Conservation (phyloP, 441 rosid species). For the Gossypium lobatum region DNA sequence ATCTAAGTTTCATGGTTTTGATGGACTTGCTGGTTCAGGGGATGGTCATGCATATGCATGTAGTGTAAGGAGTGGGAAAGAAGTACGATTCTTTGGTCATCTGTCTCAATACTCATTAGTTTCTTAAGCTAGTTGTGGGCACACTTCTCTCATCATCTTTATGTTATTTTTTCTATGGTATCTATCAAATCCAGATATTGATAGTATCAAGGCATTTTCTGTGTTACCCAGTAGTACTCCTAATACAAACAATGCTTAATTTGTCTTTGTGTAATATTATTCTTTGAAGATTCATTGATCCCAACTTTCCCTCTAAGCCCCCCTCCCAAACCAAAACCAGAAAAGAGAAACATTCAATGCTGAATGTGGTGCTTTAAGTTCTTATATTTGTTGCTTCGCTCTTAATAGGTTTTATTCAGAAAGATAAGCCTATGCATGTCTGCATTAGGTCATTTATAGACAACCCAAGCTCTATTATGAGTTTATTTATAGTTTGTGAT, state of each 20-base stretch:
- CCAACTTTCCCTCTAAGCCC: not conserved
- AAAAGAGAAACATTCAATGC: not conserved
- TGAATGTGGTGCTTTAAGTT: not conserved
- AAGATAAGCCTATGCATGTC: too few species aligned
- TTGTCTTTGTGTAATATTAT: not conserved
- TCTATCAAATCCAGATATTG: not conserved
- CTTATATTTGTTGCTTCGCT: too few species aligned
- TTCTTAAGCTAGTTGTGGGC: not conserved
- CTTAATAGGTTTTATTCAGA: too few species aligned
- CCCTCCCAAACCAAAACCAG: not conserved
- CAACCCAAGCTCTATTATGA: not conserved
- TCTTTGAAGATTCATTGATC: not conserved
- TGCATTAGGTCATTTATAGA: too few species aligned
- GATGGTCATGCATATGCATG: constrained; percentile 87
- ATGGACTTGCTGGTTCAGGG: constrained; percentile 61
- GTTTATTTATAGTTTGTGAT: not conserved
- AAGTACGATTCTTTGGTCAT: constrained; percentile 38
- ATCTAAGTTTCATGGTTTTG: constrained; percentile 18
- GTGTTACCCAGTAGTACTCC: not conserved
- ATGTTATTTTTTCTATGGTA: not conserved
- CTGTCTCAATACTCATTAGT: not conserved
- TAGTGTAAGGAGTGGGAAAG: constrained; percentile 84
- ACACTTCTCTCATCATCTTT: not conserved
- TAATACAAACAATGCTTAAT: not conserved
- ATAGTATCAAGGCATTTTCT: not conserved